Base-by-base conservation (phyloP, 176 grass and related monocot genomes). In the Cocos nucifera region DNA sequence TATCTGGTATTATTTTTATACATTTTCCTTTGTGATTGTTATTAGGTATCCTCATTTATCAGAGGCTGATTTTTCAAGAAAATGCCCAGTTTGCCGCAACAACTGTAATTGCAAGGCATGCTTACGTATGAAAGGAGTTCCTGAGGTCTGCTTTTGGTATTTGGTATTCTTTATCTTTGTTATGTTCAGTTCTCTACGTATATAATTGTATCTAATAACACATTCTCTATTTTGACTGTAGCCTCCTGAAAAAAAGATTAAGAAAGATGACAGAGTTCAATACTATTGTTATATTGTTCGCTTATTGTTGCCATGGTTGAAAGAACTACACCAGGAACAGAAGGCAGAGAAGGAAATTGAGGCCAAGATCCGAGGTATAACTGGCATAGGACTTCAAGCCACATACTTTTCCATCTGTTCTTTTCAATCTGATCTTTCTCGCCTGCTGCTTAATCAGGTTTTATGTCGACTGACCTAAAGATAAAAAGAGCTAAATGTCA, bases 51-150 rank as follows among this genome's bases (percentile, higher is more conserved):
- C 78, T 59, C 55, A 75, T 71, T 57, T 85, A 77, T 7, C 61
- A 57, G 72, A 95, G 54, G 64, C 79, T 21, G 81, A 83, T 15
- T 66, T 89, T 69, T 60, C 78, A 64, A 20, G 14, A 2, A 80
- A 85, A 59, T 85, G 85, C 19, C 85, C 81, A 23, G 70, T 79
- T 68, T 95, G 89, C 57, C 57, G 65, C 29, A 77, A 62, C 3
- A 88, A 88, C 54, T 95, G 84, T 69, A 95, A 89, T 70, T 95
- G 81, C 70, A 95, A 95, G 71, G 56, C 53, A 61, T 93, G 83
- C 58, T 73, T 87, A 51, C 59, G 74, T 39, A 79, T 78, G 77
- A 78, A 20, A 56, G 57, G 71, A 58, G 15, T 84, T 61, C 16
- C 49, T 49, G 63, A 84, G 80, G 84, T 87, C 35, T 67, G 66